Base-by-base conservation (phyloP, 495 filamentous ascomycete species). In the Penicillium soppii region DNA sequence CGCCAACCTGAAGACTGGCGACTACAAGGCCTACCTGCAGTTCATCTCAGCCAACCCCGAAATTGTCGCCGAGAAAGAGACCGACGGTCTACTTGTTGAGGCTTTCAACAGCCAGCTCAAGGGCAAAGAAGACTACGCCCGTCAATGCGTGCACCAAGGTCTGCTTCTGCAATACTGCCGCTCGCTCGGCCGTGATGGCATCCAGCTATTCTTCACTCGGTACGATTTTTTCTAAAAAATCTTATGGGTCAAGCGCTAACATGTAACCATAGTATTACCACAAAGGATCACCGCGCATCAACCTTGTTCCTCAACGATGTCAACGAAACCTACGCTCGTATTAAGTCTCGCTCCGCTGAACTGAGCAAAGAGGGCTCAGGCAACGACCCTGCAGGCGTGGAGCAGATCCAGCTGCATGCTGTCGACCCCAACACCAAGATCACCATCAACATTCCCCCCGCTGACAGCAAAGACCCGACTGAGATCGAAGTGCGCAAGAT, bases 341-440 rank as follows among this genome's bases (percentile, higher is more conserved):
- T 98, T 71, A 85, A 83, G 56, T 81, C 75, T 30, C 83, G 92
- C 20, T 82, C 88, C 0, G 80, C 82, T n/a, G 89, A 95, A 68
- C 86, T 97, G 48, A 75, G 72, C 41, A 77, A 81, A 35, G 77
- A 86, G 52, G 74, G 83, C 66, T 82, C 82, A 1, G 82, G 84
- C 15, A 82, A 82, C 43, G 83, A 77, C 27, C 82, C 83, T 12
- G 80, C 76, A 9, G 88, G 86, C 8, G 88, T 95, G n/a, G 92
- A 97, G 74, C 92, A 96, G 65, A 97, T 98, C 59, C 94, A 98
- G 71, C 77, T 98, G 19, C 94, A 98, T 65, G 92, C 94, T 13
- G 91, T 97, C 19, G 91, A 97, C 59, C 92, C 92, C 10, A 89
- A 88, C 50, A 97, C 94, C 2, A 84, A 85, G 43, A 97, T 98